These are phyloP conservation scores for Hyaloscypha variabilis DNA, from an alignment of 495 filamentous ascomycete genomes.

Conservation along the genomic window DNA sequence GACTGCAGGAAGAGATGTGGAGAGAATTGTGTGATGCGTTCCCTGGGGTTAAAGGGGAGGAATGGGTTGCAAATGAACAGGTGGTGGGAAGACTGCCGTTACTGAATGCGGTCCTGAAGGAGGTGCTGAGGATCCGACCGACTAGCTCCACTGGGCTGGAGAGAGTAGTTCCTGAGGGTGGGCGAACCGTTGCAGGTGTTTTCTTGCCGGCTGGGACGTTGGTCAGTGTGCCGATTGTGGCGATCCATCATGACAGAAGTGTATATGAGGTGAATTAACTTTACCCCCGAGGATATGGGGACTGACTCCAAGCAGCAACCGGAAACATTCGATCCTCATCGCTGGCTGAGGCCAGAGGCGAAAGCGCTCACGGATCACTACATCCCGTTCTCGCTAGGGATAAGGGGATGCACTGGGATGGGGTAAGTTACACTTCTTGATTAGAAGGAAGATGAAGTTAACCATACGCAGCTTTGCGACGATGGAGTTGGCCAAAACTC, in stretches of 20 bases:
- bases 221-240: conserved; percentile 11
- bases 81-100: conserved; percentile 14
- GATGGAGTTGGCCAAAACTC: conserved; percentile 20
- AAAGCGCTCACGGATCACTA: conserved; percentile 10
- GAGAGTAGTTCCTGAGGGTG: conserved; percentile 18
- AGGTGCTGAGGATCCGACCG: conserved; percentile 19
- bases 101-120: conserved; percentile 17
- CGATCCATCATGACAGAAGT: conserved; percentile 8
- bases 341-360: conserved; percentile 16
- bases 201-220: conserved; percentile 17
- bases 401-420: conserved; percentile 17
- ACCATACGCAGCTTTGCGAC: conserved; percentile 14
- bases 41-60: not conserved
- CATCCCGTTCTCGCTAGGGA: conserved; percentile 14
- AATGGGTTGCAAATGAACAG: conserved; percentile 8
- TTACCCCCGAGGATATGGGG: not conserved
- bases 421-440: conserved; percentile 9
- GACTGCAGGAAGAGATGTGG: conserved; percentile 5
- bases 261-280: conserved; percentile 14
- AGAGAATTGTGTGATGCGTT: conserved; percentile 2
- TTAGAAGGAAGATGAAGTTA: not conserved
- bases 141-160: conserved; percentile 22
- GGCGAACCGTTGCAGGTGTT: conserved; percentile 9
- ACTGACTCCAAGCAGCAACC: not conserved
- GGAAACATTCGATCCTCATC: conserved; percentile 17